Evolutionary conservation across 768 basidiomycete species (phyloP), one percentile per base, ranked within the genome.

Genomic region (Leccinum aurantiacum): DNA sequence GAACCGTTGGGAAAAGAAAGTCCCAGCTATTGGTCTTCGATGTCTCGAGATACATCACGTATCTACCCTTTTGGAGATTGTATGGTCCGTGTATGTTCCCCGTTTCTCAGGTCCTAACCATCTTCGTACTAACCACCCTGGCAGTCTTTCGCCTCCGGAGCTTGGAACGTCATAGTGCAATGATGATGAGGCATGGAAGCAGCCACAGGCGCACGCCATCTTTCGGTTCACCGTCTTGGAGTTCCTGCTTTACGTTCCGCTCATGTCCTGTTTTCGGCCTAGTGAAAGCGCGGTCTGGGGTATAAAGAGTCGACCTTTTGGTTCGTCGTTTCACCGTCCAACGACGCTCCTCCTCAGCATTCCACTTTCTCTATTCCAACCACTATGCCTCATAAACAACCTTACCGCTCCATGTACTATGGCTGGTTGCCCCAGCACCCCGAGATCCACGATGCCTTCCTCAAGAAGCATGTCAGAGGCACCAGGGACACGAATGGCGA

Each of bases 341-440:
- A 22, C 44, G 44, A 22, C 44, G 19, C 19, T 13, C 44, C 11
- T 22, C n/a, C 19, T 46, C 11, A 19, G n/a, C 10, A 11, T 22
- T 22, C 44, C 19, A 3, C 44, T 13, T 46, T 46, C 48, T 15
- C 48, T 38, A 38, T 38, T 17, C 38, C 38, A 38, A 17, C 8
- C 24, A 51, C 31, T 6, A 52, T 60, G 60, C 2, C 38, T 17
- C 17, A 38, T 3, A 7, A 14, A 11, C 47, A 25, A 13, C 47
- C 54, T 31, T 29, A n/a, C n/a, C 49, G 19, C 10, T 27, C 56
- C 52, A 8, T 24, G 15, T 51, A 59, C 33, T 11, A 51, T 15
- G 57, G 59, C 6, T 58, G 58, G 57, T 24, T 52, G 8, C 60
- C 60, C 8, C 2, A 14, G 4, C 13, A 52, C 24, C 15, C 31